Evolutionary conservation across 1,284 basidiomycete species (phyloP).

Genomic region (Fistulina hepatica): DNA sequence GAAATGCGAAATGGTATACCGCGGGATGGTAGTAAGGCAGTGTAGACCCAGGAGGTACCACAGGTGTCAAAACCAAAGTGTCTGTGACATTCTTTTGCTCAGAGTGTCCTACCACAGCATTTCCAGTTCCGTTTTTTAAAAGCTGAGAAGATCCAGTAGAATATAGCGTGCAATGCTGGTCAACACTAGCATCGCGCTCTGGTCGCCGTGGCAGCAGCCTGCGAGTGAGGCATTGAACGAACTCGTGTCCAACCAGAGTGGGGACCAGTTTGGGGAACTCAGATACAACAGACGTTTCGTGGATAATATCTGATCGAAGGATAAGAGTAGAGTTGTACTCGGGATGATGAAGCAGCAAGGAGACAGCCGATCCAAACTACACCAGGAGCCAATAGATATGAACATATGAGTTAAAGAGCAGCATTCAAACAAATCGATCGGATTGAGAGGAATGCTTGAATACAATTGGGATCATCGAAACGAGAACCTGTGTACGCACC

Average conservation of each 20-base stretch:
- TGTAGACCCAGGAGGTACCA: constrained; percentile 30
- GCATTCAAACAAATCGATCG: constrained; percentile 3
- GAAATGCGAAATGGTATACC: constrained; percentile 64
- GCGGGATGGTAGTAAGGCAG: constrained; percentile 77
- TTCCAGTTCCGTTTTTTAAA: too few species aligned
- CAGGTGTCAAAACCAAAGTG: constrained; percentile 53
- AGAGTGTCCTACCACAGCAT: too few species aligned
- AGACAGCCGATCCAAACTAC: constrained; percentile 58
- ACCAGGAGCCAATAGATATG: too few species aligned
- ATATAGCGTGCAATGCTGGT: constrained; percentile 57
- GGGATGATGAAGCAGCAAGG: constrained; percentile 64
- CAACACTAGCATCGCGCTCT: constrained; percentile 52
- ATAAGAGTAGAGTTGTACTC: constrained; percentile 80
- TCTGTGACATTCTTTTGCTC: too few species aligned
- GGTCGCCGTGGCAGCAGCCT: constrained; percentile 64
- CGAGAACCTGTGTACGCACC: constrained; percentile 2
- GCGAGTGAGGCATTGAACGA: constrained; percentile 43
- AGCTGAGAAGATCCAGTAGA: constrained; percentile 34
- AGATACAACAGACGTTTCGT: constrained; percentile 29
- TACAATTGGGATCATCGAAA: not conserved
- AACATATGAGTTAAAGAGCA: too few species aligned
- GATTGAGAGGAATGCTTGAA: too few species aligned
- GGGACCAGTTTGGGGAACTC: constrained; percentile 31
- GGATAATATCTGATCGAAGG: constrained; percentile 57
- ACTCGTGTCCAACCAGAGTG: constrained; percentile 27